Percentiles rank a stretch among this genome's conserved stretches.
Conservation (phyloP, 768 basidiomycete genomes). For the Kwoniella shandongensis region DNA sequence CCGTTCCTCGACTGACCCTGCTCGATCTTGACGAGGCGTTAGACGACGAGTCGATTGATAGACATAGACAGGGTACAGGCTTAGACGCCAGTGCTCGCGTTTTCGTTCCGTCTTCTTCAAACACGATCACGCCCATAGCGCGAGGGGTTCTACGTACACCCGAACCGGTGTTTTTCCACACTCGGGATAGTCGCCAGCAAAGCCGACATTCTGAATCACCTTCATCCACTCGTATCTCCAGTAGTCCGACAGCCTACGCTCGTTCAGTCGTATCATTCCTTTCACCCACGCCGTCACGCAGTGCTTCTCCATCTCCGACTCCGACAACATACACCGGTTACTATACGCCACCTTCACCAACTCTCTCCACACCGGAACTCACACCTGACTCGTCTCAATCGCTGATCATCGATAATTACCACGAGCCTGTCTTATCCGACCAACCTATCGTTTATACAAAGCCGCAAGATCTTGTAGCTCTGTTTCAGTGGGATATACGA, state of each 20-base stretch:
- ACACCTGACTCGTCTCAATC: conserved; percentile 7
- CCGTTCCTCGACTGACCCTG: not conserved
- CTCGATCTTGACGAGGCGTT: conserved; percentile 5
- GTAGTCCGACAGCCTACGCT: not conserved
- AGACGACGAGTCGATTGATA: not conserved
- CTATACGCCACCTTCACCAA: conserved; percentile 6
- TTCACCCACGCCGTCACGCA: not conserved
- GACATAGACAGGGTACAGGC: not conserved
- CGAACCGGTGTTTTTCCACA: not conserved
- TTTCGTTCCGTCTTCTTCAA: not conserved
- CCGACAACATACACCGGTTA: not conserved
- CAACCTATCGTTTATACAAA: conserved; percentile 5
- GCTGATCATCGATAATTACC: not conserved
- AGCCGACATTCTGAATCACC: not conserved
- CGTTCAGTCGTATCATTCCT: not conserved
- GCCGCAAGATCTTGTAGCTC: not conserved
- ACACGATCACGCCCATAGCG: too few relatives aligned
- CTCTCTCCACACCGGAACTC: conserved; percentile 11
- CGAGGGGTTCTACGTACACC: not conserved
- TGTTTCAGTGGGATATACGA: conserved; percentile 4
- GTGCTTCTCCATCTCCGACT: not conserved
- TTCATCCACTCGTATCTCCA: not conserved
- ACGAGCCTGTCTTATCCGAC: not conserved
- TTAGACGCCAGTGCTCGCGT: too few relatives aligned
- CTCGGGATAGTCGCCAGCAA: not conserved